Evolutionary conservation across 2,329 filamentous ascomycete genomes (phyloP).

Genomic region (Penicillium aurantiogriseum): DNA sequence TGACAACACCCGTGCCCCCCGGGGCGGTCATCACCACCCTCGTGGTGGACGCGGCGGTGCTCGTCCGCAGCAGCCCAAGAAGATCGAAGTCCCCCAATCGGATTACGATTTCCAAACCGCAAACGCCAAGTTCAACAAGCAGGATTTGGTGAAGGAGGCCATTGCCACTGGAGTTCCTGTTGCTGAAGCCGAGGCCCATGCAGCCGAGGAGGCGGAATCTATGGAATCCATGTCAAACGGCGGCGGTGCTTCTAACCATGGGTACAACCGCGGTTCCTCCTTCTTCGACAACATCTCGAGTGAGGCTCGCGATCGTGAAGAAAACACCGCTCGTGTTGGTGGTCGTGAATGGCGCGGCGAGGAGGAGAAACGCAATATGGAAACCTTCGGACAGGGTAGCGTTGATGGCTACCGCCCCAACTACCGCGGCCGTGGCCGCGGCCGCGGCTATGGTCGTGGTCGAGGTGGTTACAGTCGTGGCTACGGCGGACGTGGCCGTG

Average conservation of each 20-base stretch:
- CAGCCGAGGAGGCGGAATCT: conserved; percentile 50
- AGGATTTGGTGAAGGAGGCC: conserved; percentile 83
- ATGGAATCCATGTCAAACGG: conserved; percentile 40
- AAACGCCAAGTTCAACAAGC: conserved; percentile 87
- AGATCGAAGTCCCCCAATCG: conserved; percentile 82
- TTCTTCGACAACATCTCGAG: conserved; percentile 99
- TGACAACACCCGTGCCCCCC: conserved; percentile 37
- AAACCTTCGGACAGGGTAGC: conserved; percentile 95
- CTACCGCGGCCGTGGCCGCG: conserved; percentile 62
- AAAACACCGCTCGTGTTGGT: conserved; percentile 65
- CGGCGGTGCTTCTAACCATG: conserved; percentile 40
- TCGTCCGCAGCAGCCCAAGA: conserved; percentile 53
- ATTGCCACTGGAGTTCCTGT: conserved; percentile 73
- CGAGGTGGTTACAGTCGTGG: conserved; percentile 51
- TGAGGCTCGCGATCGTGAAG: conserved; percentile 83
- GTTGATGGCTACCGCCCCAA: conserved; percentile 85
- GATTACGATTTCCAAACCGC: conserved; percentile 89
- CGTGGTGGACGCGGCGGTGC: conserved; percentile 50
- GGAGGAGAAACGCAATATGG: conserved; percentile 92
- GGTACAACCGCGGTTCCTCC: conserved; percentile 83
- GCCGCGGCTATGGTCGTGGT: conserved; percentile 51
- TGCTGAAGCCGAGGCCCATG: conserved; percentile 51
- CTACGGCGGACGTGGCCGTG: conserved; percentile 36
- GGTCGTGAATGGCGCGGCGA: conserved; percentile 87
- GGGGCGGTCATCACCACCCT: conserved; percentile 40